A percentile compares a stretch with the other conserved stretches of the same genome.
Evolutionary conservation across 805 yeast genomes (phyloP).

Genomic region (Nakazawaea holstii): DNA sequence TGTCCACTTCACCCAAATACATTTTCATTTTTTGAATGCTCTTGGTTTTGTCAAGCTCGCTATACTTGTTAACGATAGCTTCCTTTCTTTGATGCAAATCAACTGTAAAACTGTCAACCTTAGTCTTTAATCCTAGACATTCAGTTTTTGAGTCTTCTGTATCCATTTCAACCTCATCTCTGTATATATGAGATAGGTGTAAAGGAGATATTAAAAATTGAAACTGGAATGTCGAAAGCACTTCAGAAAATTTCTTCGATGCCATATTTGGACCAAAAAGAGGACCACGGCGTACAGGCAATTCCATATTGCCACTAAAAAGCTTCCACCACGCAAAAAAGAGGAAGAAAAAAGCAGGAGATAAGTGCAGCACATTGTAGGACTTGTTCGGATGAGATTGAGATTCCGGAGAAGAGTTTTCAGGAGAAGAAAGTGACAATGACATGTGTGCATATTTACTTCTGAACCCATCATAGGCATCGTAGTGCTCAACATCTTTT

Average conservation of each 20-base stretch:
- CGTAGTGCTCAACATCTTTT: conserved; percentile 49
- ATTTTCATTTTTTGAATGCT: conserved; percentile 45
- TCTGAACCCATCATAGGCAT: conserved; percentile 76
- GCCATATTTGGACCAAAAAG: conserved; percentile 55
- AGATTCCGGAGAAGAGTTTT: conserved; percentile 7
- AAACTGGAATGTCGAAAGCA: conserved; percentile 74
- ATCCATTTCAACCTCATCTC: conserved; percentile 35
- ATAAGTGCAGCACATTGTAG: conserved; percentile 71
- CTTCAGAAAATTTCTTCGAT: conserved; percentile 68
- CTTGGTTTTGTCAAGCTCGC: conserved; percentile 40
- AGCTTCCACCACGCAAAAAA: conserved; percentile 85
- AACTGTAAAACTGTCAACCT: conserved; percentile 47
- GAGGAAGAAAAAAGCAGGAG: conserved; percentile 62
- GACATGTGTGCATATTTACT: conserved; percentile 79
- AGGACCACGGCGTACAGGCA: conserved; percentile 74
- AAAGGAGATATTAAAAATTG: conserved; percentile 68
- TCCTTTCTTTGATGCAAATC: conserved; percentile 66
- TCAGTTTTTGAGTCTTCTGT: conserved; percentile 38
- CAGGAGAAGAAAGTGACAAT: conserved; percentile 43
- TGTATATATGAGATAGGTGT: conserved; percentile 67
- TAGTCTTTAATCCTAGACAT: conserved; percentile 68
- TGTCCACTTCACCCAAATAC: conserved; percentile 57
- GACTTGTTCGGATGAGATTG: conserved; percentile 16
- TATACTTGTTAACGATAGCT: conserved; percentile 35
- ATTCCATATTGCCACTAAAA: conserved; percentile 71